Evolutionary conservation across 1,139 yeast species (phyloP).

Genomic region (Debaryomyces nepalensis): DNA sequence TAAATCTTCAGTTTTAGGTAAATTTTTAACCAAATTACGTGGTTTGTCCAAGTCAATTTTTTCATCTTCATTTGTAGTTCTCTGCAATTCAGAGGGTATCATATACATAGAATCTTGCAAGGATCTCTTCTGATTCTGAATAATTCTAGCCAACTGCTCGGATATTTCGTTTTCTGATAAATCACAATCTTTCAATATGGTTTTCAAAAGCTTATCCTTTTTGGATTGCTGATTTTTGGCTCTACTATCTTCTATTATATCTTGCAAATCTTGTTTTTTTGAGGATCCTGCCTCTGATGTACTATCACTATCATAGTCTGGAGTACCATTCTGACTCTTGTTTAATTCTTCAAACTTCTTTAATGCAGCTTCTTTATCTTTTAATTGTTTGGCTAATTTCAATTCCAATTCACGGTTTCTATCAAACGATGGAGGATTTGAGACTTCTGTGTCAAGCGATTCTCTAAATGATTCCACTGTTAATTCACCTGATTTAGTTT

Average conservation of each 20-base stretch:
- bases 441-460: constrained; percentile 44
- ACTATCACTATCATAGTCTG: constrained; percentile 14
- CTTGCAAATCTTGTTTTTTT: constrained; percentile 9
- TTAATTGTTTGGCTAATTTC: constrained; percentile 27
- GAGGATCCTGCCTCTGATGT: not conserved
- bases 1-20: constrained; percentile 61
- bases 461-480: constrained; percentile 75
- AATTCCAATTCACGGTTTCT: constrained; percentile 47
- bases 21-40: constrained; percentile 49
- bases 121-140: constrained; percentile 27
- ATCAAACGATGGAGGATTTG: constrained; percentile 83
- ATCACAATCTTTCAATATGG: constrained; percentile 32
- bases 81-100: constrained; percentile 27
- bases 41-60: constrained; percentile 52
- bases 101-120: constrained; percentile 26
- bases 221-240: constrained; percentile 22
- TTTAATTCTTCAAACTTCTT: constrained; percentile 27
- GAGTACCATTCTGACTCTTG: constrained; percentile 13
- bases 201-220: constrained; percentile 23
- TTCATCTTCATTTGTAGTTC: constrained; percentile 24
- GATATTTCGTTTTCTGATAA: constrained; percentile 23
- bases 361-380: constrained; percentile 40
- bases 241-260: constrained; percentile 11
- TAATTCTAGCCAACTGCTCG: constrained; percentile 27
- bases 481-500: constrained; percentile 73